Evolutionary conservation across 306 rosid genomes (phyloP).

Genomic region (Canavalia gladiata): DNA sequence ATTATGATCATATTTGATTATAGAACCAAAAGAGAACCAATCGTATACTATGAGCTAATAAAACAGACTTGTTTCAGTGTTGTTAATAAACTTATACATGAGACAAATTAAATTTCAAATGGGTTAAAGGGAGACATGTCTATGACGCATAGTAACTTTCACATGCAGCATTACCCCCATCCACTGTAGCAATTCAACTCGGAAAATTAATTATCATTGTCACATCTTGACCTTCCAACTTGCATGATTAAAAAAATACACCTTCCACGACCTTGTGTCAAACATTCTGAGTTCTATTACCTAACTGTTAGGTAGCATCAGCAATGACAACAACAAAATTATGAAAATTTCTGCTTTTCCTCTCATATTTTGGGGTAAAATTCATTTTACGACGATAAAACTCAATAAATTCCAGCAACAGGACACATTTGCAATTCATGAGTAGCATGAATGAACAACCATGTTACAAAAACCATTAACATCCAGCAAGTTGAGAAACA

Average conservation of each 20-base stretch:
- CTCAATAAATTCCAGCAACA: constrained; percentile 39
- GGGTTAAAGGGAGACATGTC: constrained; percentile 7
- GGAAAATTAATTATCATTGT: background rate
- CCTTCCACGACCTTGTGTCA: background rate
- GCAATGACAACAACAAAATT: constrained; percentile 18
- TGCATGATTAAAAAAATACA: background rate
- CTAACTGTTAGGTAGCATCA: constrained; percentile 10
- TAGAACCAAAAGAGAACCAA: constrained; percentile 35
- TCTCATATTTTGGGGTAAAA: background rate
- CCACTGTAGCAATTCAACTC: constrained; percentile 25
- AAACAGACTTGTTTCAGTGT: constrained; percentile 9
- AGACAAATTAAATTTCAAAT: background rate
- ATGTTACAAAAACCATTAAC: constrained; percentile 43
- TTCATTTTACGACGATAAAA: background rate
- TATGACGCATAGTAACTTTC: constrained; percentile 17
- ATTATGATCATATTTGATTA: constrained; percentile 22
- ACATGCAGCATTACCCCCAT: constrained; percentile 22
- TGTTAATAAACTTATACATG: background rate
- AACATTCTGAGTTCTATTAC: constrained; percentile 23
- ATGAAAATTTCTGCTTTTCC: constrained; percentile 15
- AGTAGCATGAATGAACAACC: constrained; percentile 37
- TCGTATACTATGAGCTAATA: background rate
- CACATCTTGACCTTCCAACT: constrained; percentile 10
- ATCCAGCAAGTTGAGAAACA: background rate
- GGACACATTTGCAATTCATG: constrained; percentile 39